Percentiles rank a stretch among this genome's conserved stretches.
phyloP scores from a whole-genome alignment of 768 basidiomycete genomes.

The Pleurotus citrinopileatus region DNA sequence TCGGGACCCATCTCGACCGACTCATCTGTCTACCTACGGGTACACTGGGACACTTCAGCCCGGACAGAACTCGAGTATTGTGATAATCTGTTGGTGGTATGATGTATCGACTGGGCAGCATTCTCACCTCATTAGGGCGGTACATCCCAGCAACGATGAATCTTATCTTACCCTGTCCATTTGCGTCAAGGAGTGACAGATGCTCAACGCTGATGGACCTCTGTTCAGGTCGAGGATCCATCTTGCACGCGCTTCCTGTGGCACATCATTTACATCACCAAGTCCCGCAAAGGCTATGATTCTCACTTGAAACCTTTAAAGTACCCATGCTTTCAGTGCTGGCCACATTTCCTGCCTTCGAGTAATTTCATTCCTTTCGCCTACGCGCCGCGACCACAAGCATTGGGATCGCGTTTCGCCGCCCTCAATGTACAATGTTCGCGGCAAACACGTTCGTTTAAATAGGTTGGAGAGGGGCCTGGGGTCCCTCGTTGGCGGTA shows the following conservation, averaged over 20 bases:
- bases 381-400: neutral
- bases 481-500: slow-evolving; percentile 42
- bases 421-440: neutral
- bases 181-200: slow-evolving; percentile 4
- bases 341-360: neutral
- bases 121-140: neutral
- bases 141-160: slow-evolving; percentile 1
- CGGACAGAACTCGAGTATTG: neutral
- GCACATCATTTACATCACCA: slow-evolving; percentile 5
- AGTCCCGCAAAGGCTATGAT: neutral
- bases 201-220: neutral
- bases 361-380: neutral
- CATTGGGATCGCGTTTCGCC: neutral
- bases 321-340: neutral
- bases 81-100: neutral
- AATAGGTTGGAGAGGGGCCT: slow-evolving; percentile 3
- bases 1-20: too few relatives aligned
- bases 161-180: neutral
- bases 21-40: too few relatives aligned
- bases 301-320: neutral
- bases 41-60: neutral
- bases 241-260: neutral
- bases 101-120: neutral
- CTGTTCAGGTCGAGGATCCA: neutral
- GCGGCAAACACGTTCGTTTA: slow-evolving; percentile 3